Conservation (phyloP, 140 eudicot genomes). For the Flaveria floridana region DNA sequence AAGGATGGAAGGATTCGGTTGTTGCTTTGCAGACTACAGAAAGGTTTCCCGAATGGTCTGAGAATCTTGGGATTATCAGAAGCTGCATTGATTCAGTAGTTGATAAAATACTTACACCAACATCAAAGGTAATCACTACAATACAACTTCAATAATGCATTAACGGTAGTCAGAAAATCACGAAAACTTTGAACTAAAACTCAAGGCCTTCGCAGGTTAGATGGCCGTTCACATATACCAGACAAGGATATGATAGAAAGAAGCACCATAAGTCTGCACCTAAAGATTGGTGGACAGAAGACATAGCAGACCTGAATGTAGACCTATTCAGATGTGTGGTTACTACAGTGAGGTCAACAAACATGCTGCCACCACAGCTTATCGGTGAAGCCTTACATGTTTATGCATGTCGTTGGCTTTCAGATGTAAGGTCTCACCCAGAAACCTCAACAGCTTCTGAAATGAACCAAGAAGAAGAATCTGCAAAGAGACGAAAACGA, state of each 20-base stretch:
- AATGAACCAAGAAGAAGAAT: constrained; percentile 40
- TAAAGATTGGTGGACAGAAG: constrained; percentile 98
- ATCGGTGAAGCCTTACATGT: constrained; percentile 91
- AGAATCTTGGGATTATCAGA: constrained; percentile 75
- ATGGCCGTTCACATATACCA: constrained; percentile 84
- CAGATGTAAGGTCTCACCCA: constrained; percentile 34
- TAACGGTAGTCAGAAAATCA: background rate
- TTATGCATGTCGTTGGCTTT: constrained; percentile 73
- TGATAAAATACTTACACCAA: constrained; percentile 67
- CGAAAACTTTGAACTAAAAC: constrained; percentile 4
- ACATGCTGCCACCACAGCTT: constrained; percentile 65
- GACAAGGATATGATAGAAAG: constrained; percentile 61
- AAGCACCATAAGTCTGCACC: constrained; percentile 64
- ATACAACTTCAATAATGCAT: background rate
- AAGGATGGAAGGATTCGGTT: constrained; percentile 78
- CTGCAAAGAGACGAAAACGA: constrained; percentile 35
- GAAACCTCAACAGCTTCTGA: constrained; percentile 45
- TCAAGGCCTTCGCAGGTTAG: constrained; percentile 53
- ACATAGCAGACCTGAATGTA: constrained; percentile 61
- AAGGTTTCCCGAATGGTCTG: constrained; percentile 58
- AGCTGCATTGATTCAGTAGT: constrained; percentile 76
- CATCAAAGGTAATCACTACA: constrained; percentile 47
- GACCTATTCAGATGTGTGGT: constrained; percentile 69
- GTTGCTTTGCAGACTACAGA: constrained; percentile 53
- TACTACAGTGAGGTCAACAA: constrained; percentile 52